Evolutionary conservation across 2,329 filamentous ascomycete species (phyloP).

Genomic region (Geoglossum cookeanum): DNA sequence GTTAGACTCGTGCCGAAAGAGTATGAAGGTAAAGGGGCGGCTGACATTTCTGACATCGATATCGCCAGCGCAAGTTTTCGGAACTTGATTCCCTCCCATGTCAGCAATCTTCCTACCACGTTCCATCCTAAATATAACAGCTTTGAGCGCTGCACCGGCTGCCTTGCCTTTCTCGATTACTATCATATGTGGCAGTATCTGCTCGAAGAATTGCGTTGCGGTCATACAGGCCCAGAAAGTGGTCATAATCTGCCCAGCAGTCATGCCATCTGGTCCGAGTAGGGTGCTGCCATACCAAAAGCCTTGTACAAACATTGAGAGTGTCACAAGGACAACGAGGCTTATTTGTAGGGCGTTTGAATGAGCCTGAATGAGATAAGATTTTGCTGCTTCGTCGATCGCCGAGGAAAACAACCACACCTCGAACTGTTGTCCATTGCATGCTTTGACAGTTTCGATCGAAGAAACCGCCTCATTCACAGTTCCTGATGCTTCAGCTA

Average conservation of each 20-base stretch:
- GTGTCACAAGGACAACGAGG: slow-evolving; percentile 52
- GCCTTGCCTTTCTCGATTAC: slow-evolving; percentile 61
- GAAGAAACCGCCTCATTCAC: slow-evolving; percentile 48
- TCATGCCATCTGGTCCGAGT: slow-evolving; percentile 37
- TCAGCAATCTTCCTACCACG: slow-evolving; percentile 14
- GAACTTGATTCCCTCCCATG: slow-evolving; percentile 17
- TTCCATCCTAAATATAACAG: slow-evolving; percentile 20
- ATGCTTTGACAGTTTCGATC: slow-evolving; percentile 75
- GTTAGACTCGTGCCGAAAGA: slow-evolving; percentile 7
- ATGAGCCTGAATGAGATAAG: slow-evolving; percentile 49
- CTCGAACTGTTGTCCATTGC: slow-evolving; percentile 57
- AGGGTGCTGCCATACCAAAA: slow-evolving; percentile 75
- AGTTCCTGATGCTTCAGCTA: slow-evolving; percentile 52
- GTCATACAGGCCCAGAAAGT: slow-evolving; percentile 71
- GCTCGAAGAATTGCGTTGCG: slow-evolving; percentile 55
- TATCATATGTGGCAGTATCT: slow-evolving; percentile 57
- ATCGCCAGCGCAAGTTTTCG: slow-evolving; percentile 37
- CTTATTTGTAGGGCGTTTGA: slow-evolving; percentile 54
- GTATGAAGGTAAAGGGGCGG: background rate
- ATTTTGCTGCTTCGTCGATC: slow-evolving; percentile 37
- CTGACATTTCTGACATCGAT: slow-evolving; percentile 51
- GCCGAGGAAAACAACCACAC: slow-evolving; percentile 41
- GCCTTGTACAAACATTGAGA: slow-evolving; percentile 66
- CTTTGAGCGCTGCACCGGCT: slow-evolving; percentile 45
- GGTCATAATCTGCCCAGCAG: slow-evolving; percentile 52